Evolutionary conservation across 1,284 basidiomycete genomes (phyloP).

Genomic region (Irpex lacteus): DNA sequence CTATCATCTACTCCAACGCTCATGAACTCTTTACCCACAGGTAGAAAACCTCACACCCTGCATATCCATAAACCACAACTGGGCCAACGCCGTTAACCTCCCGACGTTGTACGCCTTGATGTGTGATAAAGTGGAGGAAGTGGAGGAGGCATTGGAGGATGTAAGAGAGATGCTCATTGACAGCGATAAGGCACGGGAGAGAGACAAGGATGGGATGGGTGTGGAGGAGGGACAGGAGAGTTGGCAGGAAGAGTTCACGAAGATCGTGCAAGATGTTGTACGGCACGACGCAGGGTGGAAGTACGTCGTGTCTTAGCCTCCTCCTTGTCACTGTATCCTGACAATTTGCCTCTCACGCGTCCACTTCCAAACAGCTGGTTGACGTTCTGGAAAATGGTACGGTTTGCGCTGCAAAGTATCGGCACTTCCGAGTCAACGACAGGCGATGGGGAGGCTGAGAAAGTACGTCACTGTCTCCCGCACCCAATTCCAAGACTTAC

Average conservation of each 20-base stretch:
- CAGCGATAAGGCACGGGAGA: background rate
- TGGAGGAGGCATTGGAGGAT: constrained; percentile 30
- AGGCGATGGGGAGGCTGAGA: background rate
- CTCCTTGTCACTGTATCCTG: too few species aligned
- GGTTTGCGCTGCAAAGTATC: constrained; percentile 18
- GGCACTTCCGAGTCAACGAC: background rate
- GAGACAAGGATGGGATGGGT: background rate
- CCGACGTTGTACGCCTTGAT: constrained; percentile 30
- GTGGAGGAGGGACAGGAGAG: background rate
- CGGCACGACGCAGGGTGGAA: constrained; percentile 34
- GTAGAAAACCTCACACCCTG: constrained; percentile 31
- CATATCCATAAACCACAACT: constrained; percentile 34
- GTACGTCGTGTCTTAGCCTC: constrained; percentile 19
- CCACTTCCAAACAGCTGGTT: constrained; percentile 20
- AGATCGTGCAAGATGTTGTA: constrained; percentile 32
- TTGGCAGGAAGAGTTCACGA: constrained; percentile 26
- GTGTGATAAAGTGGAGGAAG: constrained; percentile 29
- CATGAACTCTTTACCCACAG: too few species aligned
- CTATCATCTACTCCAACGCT: too few species aligned
- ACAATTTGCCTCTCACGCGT: background rate
- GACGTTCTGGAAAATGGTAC: constrained; percentile 31
- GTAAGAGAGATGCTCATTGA: constrained; percentile 23
- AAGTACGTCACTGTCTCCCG: background rate
- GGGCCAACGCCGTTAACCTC: constrained; percentile 31
- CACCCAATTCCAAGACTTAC: background rate